These are phyloP conservation scores for Telfairia occidentalis DNA, from an alignment of 331 rosid genomes.

Conservation along the genomic window DNA sequence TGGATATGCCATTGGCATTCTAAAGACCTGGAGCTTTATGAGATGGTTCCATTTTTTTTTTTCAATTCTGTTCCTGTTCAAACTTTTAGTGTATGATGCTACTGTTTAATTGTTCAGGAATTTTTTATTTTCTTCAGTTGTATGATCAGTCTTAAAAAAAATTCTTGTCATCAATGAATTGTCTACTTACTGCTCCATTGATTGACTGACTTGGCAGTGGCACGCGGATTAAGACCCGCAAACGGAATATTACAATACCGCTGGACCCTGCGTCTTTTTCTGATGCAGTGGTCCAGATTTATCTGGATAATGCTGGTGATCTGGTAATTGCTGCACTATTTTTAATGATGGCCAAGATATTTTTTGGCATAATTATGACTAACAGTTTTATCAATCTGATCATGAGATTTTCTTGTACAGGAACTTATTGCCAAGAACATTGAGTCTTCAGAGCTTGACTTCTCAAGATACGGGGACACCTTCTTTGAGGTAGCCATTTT, in stretches of 20 bases:
- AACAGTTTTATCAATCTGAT: not conserved
- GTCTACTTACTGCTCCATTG: not conserved
- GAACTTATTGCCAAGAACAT: conserved; percentile 79
- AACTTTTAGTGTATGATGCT: not conserved
- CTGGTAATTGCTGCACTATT: conserved; percentile 46
- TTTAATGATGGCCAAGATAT: not conserved
- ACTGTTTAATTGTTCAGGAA: not conserved
- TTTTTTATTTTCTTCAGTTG: not conserved
- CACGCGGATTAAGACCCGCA: conserved; percentile 99
- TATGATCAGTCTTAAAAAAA: not conserved
- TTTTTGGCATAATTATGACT: not conserved
- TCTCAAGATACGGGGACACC: conserved; percentile 99
- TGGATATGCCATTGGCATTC: not conserved
- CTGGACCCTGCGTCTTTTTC: conserved; percentile 99
- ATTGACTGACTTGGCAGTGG: conserved; percentile 40
- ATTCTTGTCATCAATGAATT: not conserved
- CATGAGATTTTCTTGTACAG: conserved; percentile 21
- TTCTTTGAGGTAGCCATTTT: conserved; percentile 69
- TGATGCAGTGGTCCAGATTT: conserved; percentile 99
- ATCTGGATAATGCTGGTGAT: conserved; percentile 99
- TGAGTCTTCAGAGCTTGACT: conserved; percentile 85
- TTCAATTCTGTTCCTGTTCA: not conserved
- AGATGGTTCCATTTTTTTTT: not conserved
- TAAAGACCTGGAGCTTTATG: not conserved
- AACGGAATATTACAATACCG: conserved; percentile 98